Evolutionary conservation across 805 yeast genomes (phyloP).

Genomic region (Metschnikowia lachancei): DNA sequence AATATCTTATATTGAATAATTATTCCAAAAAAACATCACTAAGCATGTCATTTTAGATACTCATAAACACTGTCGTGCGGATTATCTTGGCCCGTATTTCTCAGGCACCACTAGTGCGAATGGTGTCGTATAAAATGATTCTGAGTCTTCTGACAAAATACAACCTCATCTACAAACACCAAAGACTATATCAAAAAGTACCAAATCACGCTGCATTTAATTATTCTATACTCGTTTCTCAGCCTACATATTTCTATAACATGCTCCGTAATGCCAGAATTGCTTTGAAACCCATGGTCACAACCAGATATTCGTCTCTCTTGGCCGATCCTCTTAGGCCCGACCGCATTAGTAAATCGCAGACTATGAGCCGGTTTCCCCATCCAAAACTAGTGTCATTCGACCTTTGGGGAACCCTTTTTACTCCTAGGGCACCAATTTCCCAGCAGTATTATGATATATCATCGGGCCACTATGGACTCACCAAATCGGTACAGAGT

Average conservation of each 20-base stretch:
- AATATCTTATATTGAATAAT: too few relatives aligned
- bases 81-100: too few relatives aligned
- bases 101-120: too few relatives aligned
- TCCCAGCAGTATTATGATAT: slow-evolving; percentile 52
- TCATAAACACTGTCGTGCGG: too few relatives aligned
- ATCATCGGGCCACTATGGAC: slow-evolving; percentile 42
- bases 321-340: slow-evolving; percentile 17
- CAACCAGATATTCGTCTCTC: slow-evolving; percentile 4
- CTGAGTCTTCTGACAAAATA: too few relatives aligned
- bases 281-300: not conserved
- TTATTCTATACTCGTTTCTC: not conserved
- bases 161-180: too few relatives aligned
- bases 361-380: slow-evolving; percentile 22
- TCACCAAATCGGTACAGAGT: slow-evolving; percentile 28
- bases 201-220: not conserved
- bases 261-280: not conserved
- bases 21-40: too few relatives aligned
- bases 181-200: too few relatives aligned
- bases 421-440: slow-evolving; percentile 54
- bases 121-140: too few relatives aligned
- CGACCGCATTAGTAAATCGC: slow-evolving; percentile 16
- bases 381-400: slow-evolving; percentile 54
- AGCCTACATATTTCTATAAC: not conserved
- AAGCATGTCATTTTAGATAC: too few relatives aligned
- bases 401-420: slow-evolving; percentile 69